Evolutionary conservation across 1,139 yeast species (phyloP).

Genomic region (Nakaseomyces glabratus): DNA sequence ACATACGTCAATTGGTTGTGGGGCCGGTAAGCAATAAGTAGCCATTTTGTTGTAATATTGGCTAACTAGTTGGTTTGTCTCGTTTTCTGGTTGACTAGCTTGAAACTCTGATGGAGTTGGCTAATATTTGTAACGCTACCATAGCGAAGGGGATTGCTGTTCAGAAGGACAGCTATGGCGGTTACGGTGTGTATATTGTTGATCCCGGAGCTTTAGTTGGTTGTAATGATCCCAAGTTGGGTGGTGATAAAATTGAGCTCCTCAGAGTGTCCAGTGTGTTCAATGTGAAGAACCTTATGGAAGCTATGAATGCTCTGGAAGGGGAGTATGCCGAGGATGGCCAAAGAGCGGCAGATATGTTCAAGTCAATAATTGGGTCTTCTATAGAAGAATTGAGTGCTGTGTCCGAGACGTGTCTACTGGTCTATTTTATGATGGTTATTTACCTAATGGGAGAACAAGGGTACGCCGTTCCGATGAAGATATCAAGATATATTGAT

Average conservation of each 20-base stretch:
- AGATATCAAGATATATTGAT: not conserved
- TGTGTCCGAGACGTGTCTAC: constrained; percentile 4
- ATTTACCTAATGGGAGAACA: not conserved
- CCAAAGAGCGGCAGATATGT: too few relatives aligned
- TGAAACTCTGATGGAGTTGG: not conserved
- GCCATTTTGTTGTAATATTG: too few relatives aligned
- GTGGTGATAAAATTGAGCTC: too few relatives aligned
- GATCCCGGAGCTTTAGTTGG: not conserved
- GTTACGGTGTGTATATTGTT: constrained; percentile 1
- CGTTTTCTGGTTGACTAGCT: not conserved
- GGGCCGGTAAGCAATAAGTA: too few relatives aligned
- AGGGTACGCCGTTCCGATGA: not conserved
- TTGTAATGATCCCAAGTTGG: too few relatives aligned
- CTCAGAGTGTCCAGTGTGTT: too few relatives aligned
- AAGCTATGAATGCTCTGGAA: too few relatives aligned
- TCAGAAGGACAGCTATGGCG: not conserved
- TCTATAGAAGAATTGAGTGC: constrained; percentile 12
- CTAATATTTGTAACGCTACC: not conserved
- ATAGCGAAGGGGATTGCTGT: constrained; percentile 2
- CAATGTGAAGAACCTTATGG: too few relatives aligned
- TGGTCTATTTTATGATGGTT: constrained; percentile 1
- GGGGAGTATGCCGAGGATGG: too few relatives aligned
- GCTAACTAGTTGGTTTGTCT: not conserved
- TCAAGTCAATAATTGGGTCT: constrained; percentile 11
- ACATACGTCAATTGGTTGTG: too few relatives aligned